A percentile compares a stretch with the other conserved stretches of the same genome.
Conservation (phyloP, 345 rosid species). For the Lagerstroemia speciosa region DNA sequence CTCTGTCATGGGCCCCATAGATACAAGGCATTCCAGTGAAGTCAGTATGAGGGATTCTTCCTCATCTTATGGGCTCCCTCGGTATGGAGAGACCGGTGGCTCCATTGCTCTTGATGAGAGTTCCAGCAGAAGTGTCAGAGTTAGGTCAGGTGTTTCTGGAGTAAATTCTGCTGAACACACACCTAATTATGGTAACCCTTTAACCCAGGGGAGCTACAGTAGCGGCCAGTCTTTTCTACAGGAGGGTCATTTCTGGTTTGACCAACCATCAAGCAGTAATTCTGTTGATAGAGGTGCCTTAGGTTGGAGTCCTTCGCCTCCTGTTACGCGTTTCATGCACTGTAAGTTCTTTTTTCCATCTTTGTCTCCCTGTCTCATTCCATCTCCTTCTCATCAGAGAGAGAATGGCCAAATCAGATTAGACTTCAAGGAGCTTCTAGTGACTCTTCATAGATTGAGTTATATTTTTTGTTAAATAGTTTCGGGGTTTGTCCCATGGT, state of each 20-base stretch:
- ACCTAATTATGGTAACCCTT: conserved; percentile 31
- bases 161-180: conserved; percentile 38
- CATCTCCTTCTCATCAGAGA: too few relatives aligned
- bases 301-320: conserved; percentile 51
- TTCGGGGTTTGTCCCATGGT: too few relatives aligned
- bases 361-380: too few relatives aligned
- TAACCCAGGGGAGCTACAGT: conserved; percentile 44
- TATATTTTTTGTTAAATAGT: too few relatives aligned
- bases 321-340: conserved; percentile 43
- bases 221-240: conserved; percentile 41
- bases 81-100: conserved; percentile 23
- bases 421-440: too few relatives aligned
- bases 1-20: conserved; percentile 27
- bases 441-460: too few relatives aligned
- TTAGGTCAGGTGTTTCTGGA: conserved; percentile 43
- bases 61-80: conserved; percentile 32
- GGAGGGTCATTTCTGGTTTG: conserved; percentile 36
- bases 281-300: conserved; percentile 39
- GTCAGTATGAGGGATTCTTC: conserved; percentile 29
- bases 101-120: conserved; percentile 34
- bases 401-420: too few relatives aligned
- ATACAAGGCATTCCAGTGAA: conserved; percentile 35
- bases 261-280: conserved; percentile 30
- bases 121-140: conserved; percentile 49
- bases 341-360: conserved; percentile 27